A percentile compares a stretch with the other conserved stretches of the same genome.
Evolutionary conservation across 2,329 filamentous ascomycete genomes (phyloP).

Genomic region (Exserohilum rostratum): DNA sequence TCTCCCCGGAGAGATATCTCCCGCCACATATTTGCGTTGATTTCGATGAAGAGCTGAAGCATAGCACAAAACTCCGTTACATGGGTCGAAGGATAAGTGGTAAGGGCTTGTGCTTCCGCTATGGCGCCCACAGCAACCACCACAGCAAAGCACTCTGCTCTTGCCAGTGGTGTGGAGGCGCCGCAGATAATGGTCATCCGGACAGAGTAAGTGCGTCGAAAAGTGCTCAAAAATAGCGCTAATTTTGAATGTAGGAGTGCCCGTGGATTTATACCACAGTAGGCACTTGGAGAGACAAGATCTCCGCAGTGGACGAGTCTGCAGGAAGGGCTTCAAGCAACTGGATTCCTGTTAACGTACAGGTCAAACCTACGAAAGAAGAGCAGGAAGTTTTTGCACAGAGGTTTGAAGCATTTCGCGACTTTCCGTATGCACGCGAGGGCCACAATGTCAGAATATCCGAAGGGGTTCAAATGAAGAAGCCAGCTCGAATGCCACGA

Average conservation of each 20-base stretch:
- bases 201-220: neutral
- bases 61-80: neutral
- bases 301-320: neutral
- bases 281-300: neutral
- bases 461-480: neutral
- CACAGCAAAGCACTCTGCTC: neutral
- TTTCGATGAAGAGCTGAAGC: neutral
- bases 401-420: neutral
- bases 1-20: neutral
- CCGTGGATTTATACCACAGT: neutral
- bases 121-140: neutral
- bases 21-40: neutral
- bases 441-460: neutral
- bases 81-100: neutral
- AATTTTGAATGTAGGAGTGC: neutral
- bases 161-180: neutral
- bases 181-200: neutral
- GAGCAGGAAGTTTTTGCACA: neutral
- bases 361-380: neutral
- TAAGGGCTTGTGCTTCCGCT: neutral
- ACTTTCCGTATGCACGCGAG: neutral
- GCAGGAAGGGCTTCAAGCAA: neutral
- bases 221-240: neutral
- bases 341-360: neutral
- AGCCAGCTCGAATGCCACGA: neutral